Conservation (phyloP, 2,329 filamentous ascomycete genomes). For the Graphiopsis chlorocephala region DNA sequence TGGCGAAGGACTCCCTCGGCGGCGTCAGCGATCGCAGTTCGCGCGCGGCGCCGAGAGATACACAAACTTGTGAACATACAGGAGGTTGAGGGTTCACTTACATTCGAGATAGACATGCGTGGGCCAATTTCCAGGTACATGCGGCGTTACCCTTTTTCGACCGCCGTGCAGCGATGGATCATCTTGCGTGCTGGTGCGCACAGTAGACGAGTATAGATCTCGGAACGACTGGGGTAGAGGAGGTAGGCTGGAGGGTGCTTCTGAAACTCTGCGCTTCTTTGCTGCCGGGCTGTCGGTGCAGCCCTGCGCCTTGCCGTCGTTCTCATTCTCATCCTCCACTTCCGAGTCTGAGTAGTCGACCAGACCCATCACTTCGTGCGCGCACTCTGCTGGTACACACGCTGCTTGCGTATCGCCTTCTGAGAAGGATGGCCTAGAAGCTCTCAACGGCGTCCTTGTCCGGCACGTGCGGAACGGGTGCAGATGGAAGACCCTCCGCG, state of each 20-base stretch:
- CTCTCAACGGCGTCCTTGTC: background rate
- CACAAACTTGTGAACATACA: background rate
- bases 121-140: conserved; percentile 87
- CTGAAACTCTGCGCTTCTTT: conserved; percentile 25
- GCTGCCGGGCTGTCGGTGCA: conserved; percentile 3
- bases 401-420: background rate
- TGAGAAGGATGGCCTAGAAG: background rate
- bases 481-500: background rate
- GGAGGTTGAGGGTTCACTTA: conserved; percentile 44
- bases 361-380: conserved; percentile 51
- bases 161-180: conserved; percentile 84
- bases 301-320: conserved; percentile 23
- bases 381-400: conserved; percentile 7
- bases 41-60: background rate
- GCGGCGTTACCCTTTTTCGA: conserved; percentile 75
- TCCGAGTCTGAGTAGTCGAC: conserved; percentile 64
- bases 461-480: conserved; percentile 6
- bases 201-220: conserved; percentile 82
- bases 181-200: conserved; percentile 73
- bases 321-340: conserved; percentile 39
- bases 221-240: conserved; percentile 79
- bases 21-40: conserved; percentile 19
- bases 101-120: conserved; percentile 92
- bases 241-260: conserved; percentile 24
- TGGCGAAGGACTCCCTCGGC: conserved; percentile 54